Evolutionary conservation across 2,329 filamentous ascomycete species (phyloP), one percentile per base, ranked within the genome.

Genomic region (Decorospora gaudefroyi): DNA sequence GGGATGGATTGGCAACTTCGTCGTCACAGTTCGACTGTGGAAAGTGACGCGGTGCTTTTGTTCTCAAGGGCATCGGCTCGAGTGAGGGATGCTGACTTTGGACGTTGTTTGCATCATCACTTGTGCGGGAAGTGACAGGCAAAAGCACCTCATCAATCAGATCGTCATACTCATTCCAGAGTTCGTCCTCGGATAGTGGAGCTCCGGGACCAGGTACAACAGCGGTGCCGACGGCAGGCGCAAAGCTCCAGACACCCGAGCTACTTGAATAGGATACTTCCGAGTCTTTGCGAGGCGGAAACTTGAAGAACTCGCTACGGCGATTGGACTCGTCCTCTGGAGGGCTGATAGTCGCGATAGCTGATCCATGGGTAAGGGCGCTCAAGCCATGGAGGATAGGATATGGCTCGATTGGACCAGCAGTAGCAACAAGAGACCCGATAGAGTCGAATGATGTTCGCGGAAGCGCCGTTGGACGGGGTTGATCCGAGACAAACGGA

Each of bases 101-200:
- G 23, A 47, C 19, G 27, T 49, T 54, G 10, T 45, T 30, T 33
- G 40, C 46, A 4, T 46, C 43, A 17, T 45, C 43, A 7, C 38
- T 45, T 6, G 28, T 46, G 17, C 39, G 46, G 12, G 55, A 52
- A 18, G 56, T 54, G 15, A 70, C 6, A 17, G 76, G 72, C 4
- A 78, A 79, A 35, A 82, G 78, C 8, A 84, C 78, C 44, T 88
- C 85, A 38, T 88, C 87, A 40, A 96, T 80, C 9, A 96, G 74
- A 59, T 96, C 92, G 55, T 97, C 85, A 64, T 95, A 96, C 70
- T 95, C 92, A 37, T 91, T 85, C 92, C 92, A 97, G 1, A 96
- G 80, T 64, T 96, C 92, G 59, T 96, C 92, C 54, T 95, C 88
- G 1, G 75, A 82, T 3, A 85, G 78, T 0, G 82, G 84, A 3